Conservation (phyloP, 2,329 filamentous ascomycete species). For the Penicillium sp. region DNA sequence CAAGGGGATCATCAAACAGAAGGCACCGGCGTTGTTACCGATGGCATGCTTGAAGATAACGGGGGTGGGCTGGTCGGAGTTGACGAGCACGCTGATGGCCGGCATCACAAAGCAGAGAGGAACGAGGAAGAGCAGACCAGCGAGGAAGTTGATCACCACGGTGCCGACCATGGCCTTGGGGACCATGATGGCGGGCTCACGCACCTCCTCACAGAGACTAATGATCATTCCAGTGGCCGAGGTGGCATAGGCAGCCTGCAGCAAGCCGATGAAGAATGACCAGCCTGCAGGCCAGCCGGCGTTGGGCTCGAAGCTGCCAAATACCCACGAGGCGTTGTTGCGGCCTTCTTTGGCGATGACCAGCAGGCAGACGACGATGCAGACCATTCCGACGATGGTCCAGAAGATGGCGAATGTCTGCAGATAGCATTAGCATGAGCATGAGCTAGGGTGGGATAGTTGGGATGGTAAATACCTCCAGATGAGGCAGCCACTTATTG, state of each 20-base stretch:
- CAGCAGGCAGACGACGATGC: conserved; percentile 69
- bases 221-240: conserved; percentile 76
- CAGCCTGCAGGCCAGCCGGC: conserved; percentile 72
- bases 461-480: conserved; percentile 59
- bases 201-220: conserved; percentile 70
- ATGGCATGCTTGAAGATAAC: conserved; percentile 74
- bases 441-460: conserved; percentile 48
- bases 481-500: conserved; percentile 56
- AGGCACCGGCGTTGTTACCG: conserved; percentile 70
- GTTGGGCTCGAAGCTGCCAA: conserved; percentile 57
- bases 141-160: conserved; percentile 66
- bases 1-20: conserved; percentile 69
- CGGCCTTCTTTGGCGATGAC: conserved; percentile 70
- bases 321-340: conserved; percentile 63
- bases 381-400: conserved; percentile 66
- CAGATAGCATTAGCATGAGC: conserved; percentile 14
- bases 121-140: conserved; percentile 68
- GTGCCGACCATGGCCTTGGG: conserved; percentile 71
- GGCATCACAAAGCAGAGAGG: conserved; percentile 76
- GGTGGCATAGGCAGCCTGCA: conserved; percentile 70
- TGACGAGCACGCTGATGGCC: conserved; percentile 64
- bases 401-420: conserved; percentile 77
- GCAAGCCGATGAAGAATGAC: conserved; percentile 71
- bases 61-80: conserved; percentile 72
- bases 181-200: conserved; percentile 65